Evolutionary conservation across 1,284 basidiomycete species (phyloP).

Genomic region (Amylostereum areolatum): DNA sequence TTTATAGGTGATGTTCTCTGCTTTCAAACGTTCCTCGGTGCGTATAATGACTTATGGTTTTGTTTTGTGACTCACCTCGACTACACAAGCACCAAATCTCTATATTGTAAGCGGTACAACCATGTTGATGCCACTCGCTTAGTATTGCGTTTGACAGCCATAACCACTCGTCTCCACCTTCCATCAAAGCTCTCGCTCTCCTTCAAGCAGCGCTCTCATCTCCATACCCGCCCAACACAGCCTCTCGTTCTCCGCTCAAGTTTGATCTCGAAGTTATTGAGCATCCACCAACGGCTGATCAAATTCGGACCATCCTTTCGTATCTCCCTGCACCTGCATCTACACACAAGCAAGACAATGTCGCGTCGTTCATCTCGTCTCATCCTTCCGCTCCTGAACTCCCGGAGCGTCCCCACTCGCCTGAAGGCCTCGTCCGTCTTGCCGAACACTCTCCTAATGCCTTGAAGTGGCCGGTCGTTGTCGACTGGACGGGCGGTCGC

Average conservation of each 20-base stretch:
- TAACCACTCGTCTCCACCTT: constrained; percentile 55
- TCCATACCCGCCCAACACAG: constrained; percentile 51
- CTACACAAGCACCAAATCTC: too few relatives aligned
- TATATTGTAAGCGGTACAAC: too few relatives aligned
- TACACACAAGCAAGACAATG: constrained; percentile 19
- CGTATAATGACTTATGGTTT: too few relatives aligned
- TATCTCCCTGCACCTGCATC: constrained; percentile 40
- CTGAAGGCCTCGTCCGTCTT: constrained; percentile 42
- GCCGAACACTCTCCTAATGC: constrained; percentile 48
- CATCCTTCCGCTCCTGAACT: constrained; percentile 43
- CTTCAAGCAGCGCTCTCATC: constrained; percentile 50
- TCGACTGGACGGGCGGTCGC: constrained; percentile 68
- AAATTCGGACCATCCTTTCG: constrained; percentile 58
- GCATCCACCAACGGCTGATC: constrained; percentile 59
- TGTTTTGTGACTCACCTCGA: too few relatives aligned
- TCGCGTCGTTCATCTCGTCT: constrained; percentile 44
- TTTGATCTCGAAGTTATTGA: constrained; percentile 72
- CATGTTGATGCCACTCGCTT: too few relatives aligned
- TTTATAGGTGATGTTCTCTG: too few relatives aligned
- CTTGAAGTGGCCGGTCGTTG: constrained; percentile 73
- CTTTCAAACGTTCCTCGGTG: too few relatives aligned
- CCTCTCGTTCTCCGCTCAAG: constrained; percentile 44
- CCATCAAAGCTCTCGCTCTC: constrained; percentile 50
- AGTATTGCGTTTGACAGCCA: constrained; percentile 37
- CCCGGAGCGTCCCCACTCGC: constrained; percentile 32